These are phyloP conservation scores for Starmerella bombicola DNA, from an alignment of 805 yeast species.

Conservation along the genomic window DNA sequence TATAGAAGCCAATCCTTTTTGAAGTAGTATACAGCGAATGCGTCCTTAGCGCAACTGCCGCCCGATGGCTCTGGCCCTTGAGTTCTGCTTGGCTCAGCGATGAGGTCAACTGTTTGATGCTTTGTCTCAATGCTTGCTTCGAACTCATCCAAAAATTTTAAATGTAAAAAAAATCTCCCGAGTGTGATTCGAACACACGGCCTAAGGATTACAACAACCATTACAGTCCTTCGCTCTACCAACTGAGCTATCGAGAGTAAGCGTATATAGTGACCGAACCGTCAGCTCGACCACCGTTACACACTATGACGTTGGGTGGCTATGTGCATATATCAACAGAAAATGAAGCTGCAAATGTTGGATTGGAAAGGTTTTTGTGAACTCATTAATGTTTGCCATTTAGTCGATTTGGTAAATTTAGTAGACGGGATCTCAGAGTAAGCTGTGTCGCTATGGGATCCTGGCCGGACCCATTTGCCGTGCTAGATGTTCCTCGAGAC, in stretches of 20 bases:
- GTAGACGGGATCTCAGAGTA: not conserved
- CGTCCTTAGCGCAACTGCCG: slow-evolving; percentile 20
- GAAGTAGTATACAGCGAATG: slow-evolving; percentile 36
- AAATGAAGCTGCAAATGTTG: too few relatives aligned
- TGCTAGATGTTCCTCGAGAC: slow-evolving; percentile 38
- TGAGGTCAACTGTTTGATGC: slow-evolving; percentile 7
- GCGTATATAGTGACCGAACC: too few relatives aligned
- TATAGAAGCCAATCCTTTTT: slow-evolving; percentile 47
- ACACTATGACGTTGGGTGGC: too few relatives aligned
- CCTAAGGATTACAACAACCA: slow-evolving; percentile 23
- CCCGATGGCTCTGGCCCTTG: slow-evolving; percentile 12
- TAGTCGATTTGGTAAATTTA: not conserved
- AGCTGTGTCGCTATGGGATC: not conserved
- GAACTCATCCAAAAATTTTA: too few relatives aligned
- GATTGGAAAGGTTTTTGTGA: too few relatives aligned
- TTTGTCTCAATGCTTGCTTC: slow-evolving; percentile 17
- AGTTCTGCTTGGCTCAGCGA: slow-evolving; percentile 6
- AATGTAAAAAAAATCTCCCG: slow-evolving; percentile 20
- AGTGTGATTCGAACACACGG: slow-evolving; percentile 25
- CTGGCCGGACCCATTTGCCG: slow-evolving; percentile 36
- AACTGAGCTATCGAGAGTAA: slow-evolving; percentile 25
- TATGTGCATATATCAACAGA: too few relatives aligned
- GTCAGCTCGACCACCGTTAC: too few relatives aligned
- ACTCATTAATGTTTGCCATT: too few relatives aligned
- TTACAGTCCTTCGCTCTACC: slow-evolving; percentile 27